Evolutionary conservation across 1,284 basidiomycete species (phyloP).

Genomic region (Puccinia novopanici): DNA sequence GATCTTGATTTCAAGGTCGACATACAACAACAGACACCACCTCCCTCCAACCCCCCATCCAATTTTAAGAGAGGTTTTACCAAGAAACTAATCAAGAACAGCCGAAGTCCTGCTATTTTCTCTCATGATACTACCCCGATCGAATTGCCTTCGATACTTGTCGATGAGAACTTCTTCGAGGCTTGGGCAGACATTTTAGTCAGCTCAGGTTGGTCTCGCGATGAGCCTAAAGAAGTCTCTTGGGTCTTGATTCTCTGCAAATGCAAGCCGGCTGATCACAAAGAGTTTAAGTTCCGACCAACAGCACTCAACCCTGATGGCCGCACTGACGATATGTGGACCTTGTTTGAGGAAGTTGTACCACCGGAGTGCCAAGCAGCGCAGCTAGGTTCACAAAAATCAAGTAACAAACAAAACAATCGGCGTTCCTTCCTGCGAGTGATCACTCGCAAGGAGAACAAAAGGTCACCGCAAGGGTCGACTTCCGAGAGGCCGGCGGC

Average conservation of each 20-base stretch:
- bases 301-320: conserved; percentile 48
- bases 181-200: conserved; percentile 57
- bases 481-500: background rate
- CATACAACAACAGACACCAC: conserved; percentile 50
- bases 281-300: conserved; percentile 36
- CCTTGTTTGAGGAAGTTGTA: conserved; percentile 56
- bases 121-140: conserved; percentile 56
- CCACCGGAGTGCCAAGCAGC: conserved; percentile 55
- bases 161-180: conserved; percentile 57
- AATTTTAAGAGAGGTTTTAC: conserved; percentile 47
- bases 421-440: conserved; percentile 22
- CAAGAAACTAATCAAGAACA: conserved; percentile 53
- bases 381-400: background rate
- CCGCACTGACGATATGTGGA: conserved; percentile 56
- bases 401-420: background rate
- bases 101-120: conserved; percentile 54
- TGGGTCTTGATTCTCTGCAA: conserved; percentile 57
- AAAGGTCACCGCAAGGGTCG: background rate
- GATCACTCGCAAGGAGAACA: conserved; percentile 25
- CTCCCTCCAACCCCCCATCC: conserved; percentile 47
- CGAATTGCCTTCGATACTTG: conserved; percentile 50
- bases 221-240: conserved; percentile 57
- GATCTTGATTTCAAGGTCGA: conserved; percentile 56
- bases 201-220: conserved; percentile 56
- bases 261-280: conserved; percentile 51